These are phyloP conservation scores for Talaromyces sp. DNA, from an alignment of 2,329 filamentous ascomycete genomes.

Conservation along the genomic window DNA sequence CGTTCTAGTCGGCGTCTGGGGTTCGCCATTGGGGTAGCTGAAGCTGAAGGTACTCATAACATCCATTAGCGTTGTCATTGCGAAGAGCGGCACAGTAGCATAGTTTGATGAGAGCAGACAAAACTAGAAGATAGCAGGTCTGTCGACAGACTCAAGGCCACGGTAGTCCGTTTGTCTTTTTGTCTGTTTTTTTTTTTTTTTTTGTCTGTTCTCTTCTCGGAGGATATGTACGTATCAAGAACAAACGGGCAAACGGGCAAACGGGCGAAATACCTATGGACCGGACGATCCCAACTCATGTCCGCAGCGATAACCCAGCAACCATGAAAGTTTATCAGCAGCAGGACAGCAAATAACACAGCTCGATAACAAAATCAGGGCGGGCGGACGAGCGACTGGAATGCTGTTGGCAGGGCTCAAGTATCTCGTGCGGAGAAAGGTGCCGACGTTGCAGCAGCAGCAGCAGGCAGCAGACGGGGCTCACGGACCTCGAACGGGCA, in stretches of 20 bases:
- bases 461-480: slow-evolving; percentile 15
- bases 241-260: not conserved
- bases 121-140: not conserved
- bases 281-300: slow-evolving; percentile 43
- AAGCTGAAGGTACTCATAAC: slow-evolving; percentile 34
- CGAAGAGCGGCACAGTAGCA: not conserved
- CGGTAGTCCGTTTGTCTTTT: not conserved
- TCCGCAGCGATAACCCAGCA: slow-evolving; percentile 33
- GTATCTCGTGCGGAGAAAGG: slow-evolving; percentile 15
- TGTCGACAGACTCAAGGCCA: not conserved
- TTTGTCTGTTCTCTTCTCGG: not conserved
- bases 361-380: slow-evolving; percentile 12
- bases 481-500: not conserved
- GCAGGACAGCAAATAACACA: slow-evolving; percentile 28
- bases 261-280: slow-evolving; percentile 36
- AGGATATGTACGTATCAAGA: slow-evolving; percentile 4
- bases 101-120: not conserved
- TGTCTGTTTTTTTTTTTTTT: not conserved
- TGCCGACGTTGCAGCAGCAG: slow-evolving; percentile 4
- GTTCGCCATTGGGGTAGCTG: slow-evolving; percentile 41
- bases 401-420: slow-evolving; percentile 22
- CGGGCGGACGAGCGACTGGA: slow-evolving; percentile 15
- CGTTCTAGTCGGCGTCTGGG: slow-evolving; percentile 42
- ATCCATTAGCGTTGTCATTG: slow-evolving; percentile 28
- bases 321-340: slow-evolving; percentile 29